Base-by-base conservation (phyloP, 2,329 filamentous ascomycete species). In the Colletotrichum sp. region DNA sequence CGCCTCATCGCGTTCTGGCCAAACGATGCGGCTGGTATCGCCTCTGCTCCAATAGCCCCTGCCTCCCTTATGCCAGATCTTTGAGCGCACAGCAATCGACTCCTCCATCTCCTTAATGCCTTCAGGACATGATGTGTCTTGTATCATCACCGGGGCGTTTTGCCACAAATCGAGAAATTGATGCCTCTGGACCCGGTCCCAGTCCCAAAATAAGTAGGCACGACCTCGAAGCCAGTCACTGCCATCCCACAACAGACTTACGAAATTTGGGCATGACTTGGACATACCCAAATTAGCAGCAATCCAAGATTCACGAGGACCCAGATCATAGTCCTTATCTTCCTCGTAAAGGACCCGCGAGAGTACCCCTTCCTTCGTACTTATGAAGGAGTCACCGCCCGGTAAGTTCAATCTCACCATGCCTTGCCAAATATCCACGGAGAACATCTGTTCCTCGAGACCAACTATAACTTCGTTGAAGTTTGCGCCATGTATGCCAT, bases 61-160 rank as follows among this genome's bases (percentile, higher is more conserved):
- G 2, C 43, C 43, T 47, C 18, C 43, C 11, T 21, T 1, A 3
- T 7, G 1, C 43, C 43, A 47, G 0, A 47, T 47, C 18, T 21
- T 47, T 47, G 43, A 47, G 11, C 43, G 43, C 43, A 21, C 11
- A 6, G 1, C 9, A 21, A 21, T 21, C 0, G 43, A 47, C 0
- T n/a, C 5, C 3, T 4, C 0, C 38, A 43, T 43, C 18, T 43
- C 38, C 18, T 43, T 43, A 16, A 3, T 38, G 36, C 7, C 0
- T 38, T 0, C 16, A 38, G 0, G 0, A 38, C 34, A 38, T 38
- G 0, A 0, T 18, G 36, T 38, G 36, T 18, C 0, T 18, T 0
- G 36, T 1, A 1, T 18, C 36, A 1, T 38, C 16, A 38, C 15
- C 36, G 0, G 36, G 0, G 36, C 36, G 16, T 0, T 1, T 38